phyloP scores from a whole-genome alignment of 176 grass and related monocot species.

The Hsuehochloa calcarea region DNA sequence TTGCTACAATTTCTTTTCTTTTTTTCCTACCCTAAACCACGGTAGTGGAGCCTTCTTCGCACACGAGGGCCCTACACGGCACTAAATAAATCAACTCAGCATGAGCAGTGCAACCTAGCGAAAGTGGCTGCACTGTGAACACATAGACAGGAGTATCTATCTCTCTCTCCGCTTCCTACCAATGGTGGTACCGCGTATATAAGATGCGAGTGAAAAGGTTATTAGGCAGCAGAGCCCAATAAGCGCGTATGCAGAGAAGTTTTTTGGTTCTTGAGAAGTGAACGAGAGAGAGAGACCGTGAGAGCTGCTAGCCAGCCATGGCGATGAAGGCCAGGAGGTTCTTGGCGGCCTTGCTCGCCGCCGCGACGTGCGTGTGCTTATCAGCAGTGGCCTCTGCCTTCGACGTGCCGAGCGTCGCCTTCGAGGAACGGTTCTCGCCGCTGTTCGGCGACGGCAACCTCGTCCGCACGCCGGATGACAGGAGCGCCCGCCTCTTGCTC shows the following conservation, averaged over 20 bases:
- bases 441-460: slow-evolving; percentile 79
- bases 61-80: neutral
- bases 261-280: neutral
- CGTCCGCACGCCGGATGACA: slow-evolving; percentile 38
- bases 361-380: slow-evolving; percentile 12
- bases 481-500: slow-evolving; percentile 62
- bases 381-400: slow-evolving; percentile 31
- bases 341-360: slow-evolving; percentile 25
- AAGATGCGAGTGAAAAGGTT: neutral
- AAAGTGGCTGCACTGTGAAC: neutral
- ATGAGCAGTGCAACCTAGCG: slow-evolving; percentile 22
- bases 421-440: slow-evolving; percentile 67
- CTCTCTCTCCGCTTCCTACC: neutral
- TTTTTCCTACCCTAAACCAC: neutral
- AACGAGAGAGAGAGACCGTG: neutral
- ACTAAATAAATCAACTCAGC: slow-evolving; percentile 26
- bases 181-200: slow-evolving; percentile 41
- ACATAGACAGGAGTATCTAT: slow-evolving; percentile 14
- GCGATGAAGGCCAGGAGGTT: neutral
- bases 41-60: neutral
- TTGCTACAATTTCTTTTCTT: too few relatives aligned
- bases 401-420: slow-evolving; percentile 56
- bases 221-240: neutral
- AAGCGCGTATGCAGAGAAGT: slow-evolving; percentile 22
- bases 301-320: slow-evolving; percentile 32